Percentiles rank a stretch among this genome's conserved stretches.
Conservation (phyloP, 345 rosid species). For the Cardamine resedifolia region DNA sequence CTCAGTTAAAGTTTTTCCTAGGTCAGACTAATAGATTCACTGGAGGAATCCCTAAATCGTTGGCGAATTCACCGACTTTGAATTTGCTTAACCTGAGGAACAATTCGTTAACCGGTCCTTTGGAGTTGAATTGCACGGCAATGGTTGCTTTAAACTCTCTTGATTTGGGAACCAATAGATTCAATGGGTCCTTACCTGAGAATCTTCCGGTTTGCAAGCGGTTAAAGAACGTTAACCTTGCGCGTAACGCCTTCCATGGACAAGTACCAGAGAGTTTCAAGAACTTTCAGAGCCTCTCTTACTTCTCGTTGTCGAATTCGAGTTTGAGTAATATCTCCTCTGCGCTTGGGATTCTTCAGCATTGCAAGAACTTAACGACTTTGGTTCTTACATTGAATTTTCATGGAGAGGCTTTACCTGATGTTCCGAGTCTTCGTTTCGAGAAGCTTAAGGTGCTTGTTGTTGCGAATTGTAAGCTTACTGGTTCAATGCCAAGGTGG, state of each 20-base stretch:
- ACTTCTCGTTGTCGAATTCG: slow-evolving; percentile 60
- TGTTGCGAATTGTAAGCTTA: slow-evolving; percentile 59
- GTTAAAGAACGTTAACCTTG: slow-evolving; percentile 59
- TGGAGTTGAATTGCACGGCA: slow-evolving; percentile 58
- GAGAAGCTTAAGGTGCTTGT: slow-evolving; percentile 63
- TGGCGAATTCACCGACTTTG: slow-evolving; percentile 54
- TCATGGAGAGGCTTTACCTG: slow-evolving; percentile 56
- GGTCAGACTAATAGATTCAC: slow-evolving; percentile 54
- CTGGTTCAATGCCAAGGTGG: slow-evolving; percentile 69
- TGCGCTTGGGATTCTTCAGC: slow-evolving; percentile 57
- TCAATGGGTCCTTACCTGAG: slow-evolving; percentile 54
- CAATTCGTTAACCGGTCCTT: slow-evolving; percentile 57
- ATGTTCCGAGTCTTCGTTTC: slow-evolving; percentile 45
- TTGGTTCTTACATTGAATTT: slow-evolving; percentile 71
- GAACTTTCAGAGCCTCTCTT: slow-evolving; percentile 56
- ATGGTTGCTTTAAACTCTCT: slow-evolving; percentile 59
- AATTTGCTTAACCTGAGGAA: slow-evolving; percentile 65
- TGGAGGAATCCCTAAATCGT: slow-evolving; percentile 59
- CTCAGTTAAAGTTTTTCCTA: slow-evolving; percentile 41
- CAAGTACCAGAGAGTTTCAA: slow-evolving; percentile 63
- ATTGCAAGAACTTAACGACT: slow-evolving; percentile 60
- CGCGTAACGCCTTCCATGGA: slow-evolving; percentile 59
- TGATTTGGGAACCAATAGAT: slow-evolving; percentile 62
- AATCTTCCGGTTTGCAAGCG: slow-evolving; percentile 55
- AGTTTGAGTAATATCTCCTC: slow-evolving; percentile 58